These are phyloP conservation scores for Trichomonas vaginalis DNA, from an alignment of 208 protist genomes.

Conservation along the genomic window DNA sequence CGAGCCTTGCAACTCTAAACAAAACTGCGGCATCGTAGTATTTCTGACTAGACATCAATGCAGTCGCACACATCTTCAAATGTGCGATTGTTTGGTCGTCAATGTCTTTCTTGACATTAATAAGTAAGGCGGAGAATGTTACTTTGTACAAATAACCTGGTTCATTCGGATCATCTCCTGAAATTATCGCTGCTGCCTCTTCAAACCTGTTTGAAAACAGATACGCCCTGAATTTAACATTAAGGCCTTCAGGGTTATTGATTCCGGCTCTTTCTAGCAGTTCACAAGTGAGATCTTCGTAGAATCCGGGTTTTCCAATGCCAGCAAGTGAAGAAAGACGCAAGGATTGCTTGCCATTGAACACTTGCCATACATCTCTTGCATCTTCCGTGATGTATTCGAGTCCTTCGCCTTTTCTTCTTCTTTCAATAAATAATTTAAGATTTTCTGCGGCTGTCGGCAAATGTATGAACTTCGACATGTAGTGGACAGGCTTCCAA, in stretches of 20 bases:
- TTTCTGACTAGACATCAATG: not conserved
- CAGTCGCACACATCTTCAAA: not conserved
- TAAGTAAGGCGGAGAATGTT: not conserved
- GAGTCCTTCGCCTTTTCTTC: not conserved
- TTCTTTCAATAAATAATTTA: not conserved
- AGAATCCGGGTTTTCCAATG: not conserved
- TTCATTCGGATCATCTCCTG: not conserved
- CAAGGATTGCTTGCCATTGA: not conserved
- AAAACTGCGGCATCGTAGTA: not conserved
- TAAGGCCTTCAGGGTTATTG: not conserved
- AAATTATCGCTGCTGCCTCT: not conserved
- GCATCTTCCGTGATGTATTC: not conserved
- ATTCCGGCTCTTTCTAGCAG: not conserved
- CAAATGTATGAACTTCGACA: not conserved
- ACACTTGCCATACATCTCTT: not conserved
- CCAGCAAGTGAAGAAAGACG: not conserved
- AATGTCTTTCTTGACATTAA: not conserved
- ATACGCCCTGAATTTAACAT: not conserved
- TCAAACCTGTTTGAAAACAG: not conserved
- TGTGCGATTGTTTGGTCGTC: not conserved
- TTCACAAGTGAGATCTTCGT: not conserved
- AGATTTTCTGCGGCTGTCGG: not conserved
- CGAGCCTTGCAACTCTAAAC: not conserved
- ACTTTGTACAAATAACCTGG: not conserved
- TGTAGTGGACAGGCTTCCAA: not conserved